These are phyloP conservation scores for Aspergillus sp. DNA, from an alignment of 2,329 filamentous ascomycete genomes.

Conservation along the genomic window DNA sequence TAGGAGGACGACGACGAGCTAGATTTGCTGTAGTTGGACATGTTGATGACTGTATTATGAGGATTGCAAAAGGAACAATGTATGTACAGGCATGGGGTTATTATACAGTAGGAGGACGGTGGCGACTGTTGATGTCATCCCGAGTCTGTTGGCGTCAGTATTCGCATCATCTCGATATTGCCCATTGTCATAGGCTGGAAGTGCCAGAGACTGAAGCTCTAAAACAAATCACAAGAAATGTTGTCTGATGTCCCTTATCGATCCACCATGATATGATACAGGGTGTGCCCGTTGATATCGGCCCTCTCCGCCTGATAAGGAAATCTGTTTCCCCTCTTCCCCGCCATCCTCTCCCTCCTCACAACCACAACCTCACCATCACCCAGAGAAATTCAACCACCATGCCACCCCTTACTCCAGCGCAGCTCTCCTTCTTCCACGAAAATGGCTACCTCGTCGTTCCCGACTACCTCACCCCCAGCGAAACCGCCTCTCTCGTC, in stretches of 20 bases:
- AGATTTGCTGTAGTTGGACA: constrained; percentile 24
- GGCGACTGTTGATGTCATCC: too few relatives aligned
- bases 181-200: too few relatives aligned
- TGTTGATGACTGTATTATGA: background rate
- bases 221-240: too few relatives aligned
- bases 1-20: constrained; percentile 30
- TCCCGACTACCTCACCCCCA: constrained; percentile 66
- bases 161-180: too few relatives aligned
- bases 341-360: background rate
- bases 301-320: background rate
- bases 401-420: constrained; percentile 56
- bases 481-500: constrained; percentile 67
- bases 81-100: too few relatives aligned
- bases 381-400: background rate
- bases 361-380: background rate
- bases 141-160: too few relatives aligned
- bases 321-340: background rate
- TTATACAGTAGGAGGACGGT: too few relatives aligned
- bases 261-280: too few relatives aligned
- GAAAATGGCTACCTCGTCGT: constrained; percentile 88
- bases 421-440: constrained; percentile 70
- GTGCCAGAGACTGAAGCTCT: too few relatives aligned
- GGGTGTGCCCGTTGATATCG: too few relatives aligned
- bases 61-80: too few relatives aligned
- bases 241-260: too few relatives aligned